Evolutionary conservation across 1,284 basidiomycete species (phyloP), one percentile per base, ranked within the genome.

Genomic region (Ustilago esculenta): DNA sequence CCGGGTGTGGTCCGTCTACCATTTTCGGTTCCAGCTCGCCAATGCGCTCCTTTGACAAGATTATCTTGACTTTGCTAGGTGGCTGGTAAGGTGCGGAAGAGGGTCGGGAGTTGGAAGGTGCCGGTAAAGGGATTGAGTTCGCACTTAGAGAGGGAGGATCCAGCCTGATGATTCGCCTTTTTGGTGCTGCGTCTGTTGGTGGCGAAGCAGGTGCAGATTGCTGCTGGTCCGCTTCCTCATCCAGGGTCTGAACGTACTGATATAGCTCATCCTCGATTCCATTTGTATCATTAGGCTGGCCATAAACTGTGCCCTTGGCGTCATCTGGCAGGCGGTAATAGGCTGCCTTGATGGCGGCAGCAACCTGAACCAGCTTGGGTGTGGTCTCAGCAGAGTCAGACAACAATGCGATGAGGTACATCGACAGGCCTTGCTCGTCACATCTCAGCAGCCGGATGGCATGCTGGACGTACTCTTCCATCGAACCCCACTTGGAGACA

Each of bases 221-320:
- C 3, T 9, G 8, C 23, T 48, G 30, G 14, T 23, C 18, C 3
- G 40, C 7, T 39, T 81, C 53, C 9, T 76, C 82, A 5, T 85
- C 85, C 54, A 91, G 89, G 69, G 90, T 88, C 3, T 88, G 83
- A 33, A 92, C 90, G 69, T 92, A 92, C 81, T 92, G 90, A 72
- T 90, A 85, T 3, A 92, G 81, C 51, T 90, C 89, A 12, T 87
- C 84, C 20, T 88, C 87, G 24, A 64, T 47, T 7, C 9, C 33
- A 14, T 9, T 23, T 10, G 23, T 20, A 9, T 18, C 27, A 21
- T 34, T 18, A 1, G 54, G 8, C 32, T 39, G 34, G 20, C 63
- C 55, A 23, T 55, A 63, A 1, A 70, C 56, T 3, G 61, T 66
- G 4, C 71, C 71, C 41, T 73, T 73, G 23, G 61, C 72, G 30